Base-by-base conservation (phyloP, 306 rosid genomes). In the Hylodesmum podocarpum region DNA sequence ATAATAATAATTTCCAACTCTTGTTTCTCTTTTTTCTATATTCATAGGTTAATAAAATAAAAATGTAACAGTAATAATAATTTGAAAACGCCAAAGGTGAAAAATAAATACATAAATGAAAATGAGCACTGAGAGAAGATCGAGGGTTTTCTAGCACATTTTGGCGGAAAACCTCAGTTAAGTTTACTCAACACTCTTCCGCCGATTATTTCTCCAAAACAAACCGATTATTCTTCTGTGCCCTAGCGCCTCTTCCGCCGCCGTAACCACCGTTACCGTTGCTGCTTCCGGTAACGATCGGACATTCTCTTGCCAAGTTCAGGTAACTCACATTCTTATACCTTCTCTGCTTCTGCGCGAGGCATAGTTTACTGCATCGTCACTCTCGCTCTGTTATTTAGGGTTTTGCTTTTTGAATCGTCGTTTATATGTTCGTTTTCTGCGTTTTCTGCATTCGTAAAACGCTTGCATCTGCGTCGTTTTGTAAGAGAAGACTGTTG, bases 121-220 rank as follows among this genome's bases (percentile, higher is more conserved):
- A 49, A 6, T 13, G 29, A 41, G 15, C 25, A 39, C n/a, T 37
- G 40, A 40, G 12, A 29, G 12, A n/a, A n/a, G 29, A 73, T 80
- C 72, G 40, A 80, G 84, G 79, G 84, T 80, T 73, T 80, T 57
- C 84, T 66, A 57, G 55, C 51, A 39, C 72, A 68, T 81, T 81
- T 81, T 81, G 84, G 80, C 84, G 80, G 76, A 66, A 67, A 74
- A 68, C 77, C 73, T 58, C 15, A 16, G 58, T 19, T 8, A 14
- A 69, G 34, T 58, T 15, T 6, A 27, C 64, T 13, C 34, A 21
- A 4, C 63, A 55, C 66, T 14, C 39, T 58, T 6, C 66, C 21
- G 22, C 66, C 21, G 66, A 58, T 58, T 28, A 6, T 27, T 43
- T 28, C 73, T 69, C 66, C 9, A 66, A 66, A 40, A 58, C 9